Evolutionary conservation across 768 basidiomycete genomes (phyloP).

Genomic region (Naganishia friedmannii): DNA sequence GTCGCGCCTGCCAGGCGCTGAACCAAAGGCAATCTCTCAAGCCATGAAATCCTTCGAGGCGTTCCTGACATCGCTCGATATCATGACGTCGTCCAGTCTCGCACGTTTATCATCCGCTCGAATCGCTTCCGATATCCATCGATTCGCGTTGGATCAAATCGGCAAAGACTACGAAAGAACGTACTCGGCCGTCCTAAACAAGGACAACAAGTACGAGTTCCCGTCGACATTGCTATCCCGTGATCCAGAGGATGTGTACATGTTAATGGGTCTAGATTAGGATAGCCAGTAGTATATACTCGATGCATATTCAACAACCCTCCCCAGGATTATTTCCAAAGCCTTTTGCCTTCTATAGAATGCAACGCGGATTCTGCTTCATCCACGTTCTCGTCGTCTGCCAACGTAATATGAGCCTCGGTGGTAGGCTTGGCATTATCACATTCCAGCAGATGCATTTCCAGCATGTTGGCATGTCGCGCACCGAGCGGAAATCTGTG

Average conservation of each 20-base stretch:
- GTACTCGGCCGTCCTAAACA: slow-evolving; percentile 71
- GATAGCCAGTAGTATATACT: background rate
- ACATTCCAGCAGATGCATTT: slow-evolving; percentile 10
- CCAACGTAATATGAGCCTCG: slow-evolving; percentile 3
- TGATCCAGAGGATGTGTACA: slow-evolving; percentile 43
- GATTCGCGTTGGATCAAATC: slow-evolving; percentile 67
- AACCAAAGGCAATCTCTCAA: slow-evolving; percentile 62
- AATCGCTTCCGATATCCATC: slow-evolving; percentile 70
- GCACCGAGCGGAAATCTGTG: slow-evolving; percentile 27
- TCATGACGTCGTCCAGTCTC: slow-evolving; percentile 71
- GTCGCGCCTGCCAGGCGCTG: slow-evolving; percentile 67
- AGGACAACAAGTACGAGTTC: slow-evolving; percentile 85
- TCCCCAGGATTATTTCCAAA: background rate
- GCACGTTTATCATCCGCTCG: slow-evolving; percentile 67
- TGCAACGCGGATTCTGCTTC: background rate
- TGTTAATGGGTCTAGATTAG: slow-evolving; percentile 29
- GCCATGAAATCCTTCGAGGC: slow-evolving; percentile 67
- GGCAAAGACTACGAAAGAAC: slow-evolving; percentile 68
- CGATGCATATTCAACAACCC: no score
- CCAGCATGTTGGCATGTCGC: slow-evolving; percentile 25
- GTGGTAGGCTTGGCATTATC: background rate
- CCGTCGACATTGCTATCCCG: slow-evolving; percentile 76
- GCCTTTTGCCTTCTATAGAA: slow-evolving; percentile 2
- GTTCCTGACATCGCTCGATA: slow-evolving; percentile 80
- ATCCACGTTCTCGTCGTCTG: background rate